A percentile compares a stretch with the other conserved stretches of the same genome.
Conservation (phyloP, 179 eudicot genomes). For the Pouteria campechiana region DNA sequence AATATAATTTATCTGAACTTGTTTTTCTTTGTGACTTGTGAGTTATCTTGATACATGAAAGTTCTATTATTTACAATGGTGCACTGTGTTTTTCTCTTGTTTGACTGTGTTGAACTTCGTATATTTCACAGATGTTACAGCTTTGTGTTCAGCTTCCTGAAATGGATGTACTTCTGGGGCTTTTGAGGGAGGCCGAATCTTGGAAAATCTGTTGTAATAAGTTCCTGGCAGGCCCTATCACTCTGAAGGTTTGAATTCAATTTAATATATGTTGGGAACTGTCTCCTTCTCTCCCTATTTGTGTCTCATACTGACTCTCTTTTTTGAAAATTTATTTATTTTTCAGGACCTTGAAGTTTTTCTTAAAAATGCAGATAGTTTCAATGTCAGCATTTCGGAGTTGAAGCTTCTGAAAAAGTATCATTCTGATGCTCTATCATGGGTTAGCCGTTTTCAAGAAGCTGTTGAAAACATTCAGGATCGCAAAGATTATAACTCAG, state of each 20-base stretch:
- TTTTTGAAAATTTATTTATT: constrained; percentile 2
- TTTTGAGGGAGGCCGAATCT: constrained; percentile 40
- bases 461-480: constrained; percentile 28
- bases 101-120: too few species aligned
- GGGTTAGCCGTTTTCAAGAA: constrained; percentile 59
- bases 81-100: constrained; percentile 3
- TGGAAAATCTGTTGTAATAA: constrained; percentile 59
- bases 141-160: constrained; percentile 60
- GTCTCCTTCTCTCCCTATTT: too few species aligned
- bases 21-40: not conserved
- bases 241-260: constrained; percentile 70
- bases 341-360: constrained; percentile 69
- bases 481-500: constrained; percentile 61
- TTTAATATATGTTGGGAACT: too few species aligned
- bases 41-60: not conserved
- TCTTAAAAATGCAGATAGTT: constrained; percentile 39
- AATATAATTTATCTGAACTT: too few species aligned
- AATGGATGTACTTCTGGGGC: constrained; percentile 41
- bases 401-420: constrained; percentile 51
- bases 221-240: constrained; percentile 46
- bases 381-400: constrained; percentile 60
- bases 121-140: constrained; percentile 38
- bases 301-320: too few species aligned
- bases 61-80: not conserved
- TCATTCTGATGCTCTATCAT: constrained; percentile 53